Conservation (phyloP, 225 moss, liverwort and hornwort genomes). For the Physcomitrium patens region DNA sequence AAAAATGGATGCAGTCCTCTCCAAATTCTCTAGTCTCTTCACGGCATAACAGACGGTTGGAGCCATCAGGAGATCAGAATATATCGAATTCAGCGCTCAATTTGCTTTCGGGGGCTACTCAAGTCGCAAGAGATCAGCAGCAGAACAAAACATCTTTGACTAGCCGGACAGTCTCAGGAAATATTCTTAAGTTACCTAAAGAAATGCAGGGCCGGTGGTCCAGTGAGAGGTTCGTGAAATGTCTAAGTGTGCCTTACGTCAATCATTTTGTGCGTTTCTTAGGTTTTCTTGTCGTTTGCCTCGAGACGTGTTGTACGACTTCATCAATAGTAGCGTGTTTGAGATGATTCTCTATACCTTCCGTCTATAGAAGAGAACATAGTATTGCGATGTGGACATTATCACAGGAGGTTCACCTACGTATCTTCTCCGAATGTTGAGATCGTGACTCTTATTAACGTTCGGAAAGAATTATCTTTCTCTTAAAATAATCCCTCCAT, state of each 20-base stretch:
- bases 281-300: background rate
- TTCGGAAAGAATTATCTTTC: too few relatives aligned
- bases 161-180: constrained; percentile 24
- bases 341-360: too few relatives aligned
- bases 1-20: constrained; percentile 29
- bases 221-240: constrained; percentile 56
- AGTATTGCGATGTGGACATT: too few relatives aligned
- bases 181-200: constrained; percentile 58
- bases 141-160: constrained; percentile 19
- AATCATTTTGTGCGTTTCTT: background rate
- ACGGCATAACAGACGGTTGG: constrained; percentile 16
- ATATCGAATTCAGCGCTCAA: constrained; percentile 22
- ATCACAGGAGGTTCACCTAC: too few relatives aligned
- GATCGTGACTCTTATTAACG: too few relatives aligned
- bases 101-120: constrained; percentile 17
- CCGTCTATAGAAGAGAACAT: too few relatives aligned
- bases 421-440: too few relatives aligned
- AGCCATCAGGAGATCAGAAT: constrained; percentile 26
- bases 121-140: constrained; percentile 31
- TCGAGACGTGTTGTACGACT: too few relatives aligned
- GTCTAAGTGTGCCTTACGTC: background rate
- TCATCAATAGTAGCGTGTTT: too few relatives aligned
- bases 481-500: too few relatives aligned
- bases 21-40: constrained; percentile 24
- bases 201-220: constrained; percentile 77